Evolutionary conservation across 129 eudicot species (phyloP), one percentile per base, ranked within the genome.

Genomic region (Artemisia argyi): DNA sequence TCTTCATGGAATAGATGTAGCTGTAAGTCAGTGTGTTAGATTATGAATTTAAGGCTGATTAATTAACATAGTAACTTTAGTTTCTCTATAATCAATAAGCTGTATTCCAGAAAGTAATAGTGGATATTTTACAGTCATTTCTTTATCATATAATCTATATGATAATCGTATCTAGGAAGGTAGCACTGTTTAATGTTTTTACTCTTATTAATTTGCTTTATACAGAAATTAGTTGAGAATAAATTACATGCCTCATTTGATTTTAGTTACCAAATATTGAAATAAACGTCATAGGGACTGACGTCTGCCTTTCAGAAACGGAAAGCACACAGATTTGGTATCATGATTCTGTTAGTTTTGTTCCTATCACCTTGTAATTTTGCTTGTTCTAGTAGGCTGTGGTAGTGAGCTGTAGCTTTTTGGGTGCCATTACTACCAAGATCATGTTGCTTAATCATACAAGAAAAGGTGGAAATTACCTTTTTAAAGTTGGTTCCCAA

Each of bases 11-110:
- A 59, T 24, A 26, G 24, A 59, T 19, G 28, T 22, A 6, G 28
- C 65, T 22, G 30, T 59, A 18, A 59, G 28, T 59, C 6, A 59
- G 65, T 24, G 65, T 59, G 42, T 24, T 59, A 59, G 61, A 56
- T 24, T n/a, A 11, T 19, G 30, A 7, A 7, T 18, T 59, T 7
- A 10, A 59, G 42, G 65, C 22, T 59, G 14, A 4, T 24, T 59
- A 4, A 19, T 11, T 11, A 56, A 7, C 61, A 56, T 59, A 24
- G 35, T 12, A 24, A 59, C 65, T 22, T 22, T 59, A 11, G 65
- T 59, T 22, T 59, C 6, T 9, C 61, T 4, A 17, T 58, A 58
- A 58, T 17, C 61, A 10, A 17, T 58, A 58, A 58, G 64, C 30
- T 58, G n/a, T 22, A 58, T 58, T 22, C 22, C 64, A 55, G 24